Evolutionary conservation across 2,329 filamentous ascomycete genomes (phyloP), one percentile per base, ranked within the genome.

Genomic region (Fusarium sp.): DNA sequence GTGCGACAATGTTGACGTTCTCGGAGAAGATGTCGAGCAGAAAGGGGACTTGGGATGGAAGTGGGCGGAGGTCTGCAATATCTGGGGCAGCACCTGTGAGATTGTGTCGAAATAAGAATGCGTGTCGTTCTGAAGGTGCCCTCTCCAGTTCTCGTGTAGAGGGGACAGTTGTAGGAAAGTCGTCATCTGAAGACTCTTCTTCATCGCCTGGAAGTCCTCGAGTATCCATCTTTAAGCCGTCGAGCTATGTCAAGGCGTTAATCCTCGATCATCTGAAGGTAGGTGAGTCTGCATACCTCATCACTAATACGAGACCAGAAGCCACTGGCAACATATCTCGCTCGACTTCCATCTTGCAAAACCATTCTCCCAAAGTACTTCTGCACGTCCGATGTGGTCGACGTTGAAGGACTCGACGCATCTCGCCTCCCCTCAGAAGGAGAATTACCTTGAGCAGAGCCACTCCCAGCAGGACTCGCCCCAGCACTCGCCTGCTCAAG

Each of bases 221-320:
- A 1, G 79, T 77, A 40, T 83, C 81, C 64, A 77, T 80, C 54
- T 83, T 83, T 2, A 85, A 73, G 1, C 77, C 81, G 61, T 83
- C 79, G 8, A 86, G 78, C 82, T 84, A 58, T 11, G 40, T 3
- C 9, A 8, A 14, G 2, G 10, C 14, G 8, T 66, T 18, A 61
- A 42, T 10, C 31, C 63, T 66, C 11, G 58, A 36, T 11, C 16
- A 8, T 4, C 14, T 4, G 7, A 13, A 11, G 10, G 5, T 10
- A 18, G 2, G 3, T 1, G 8, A 42, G 16, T 9, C 11, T 27
- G 63, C 78, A 44, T 77, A 86, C 84, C 80, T 87, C 86, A 50
- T 87, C 84, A 57, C 83, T 84, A n/a, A 87, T 80, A 1, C 81
- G 81, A 2, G 84, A 84, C 85, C 85, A 87, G 69, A 87, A 87